Evolutionary conservation across 495 filamentous ascomycete species (phyloP), one percentile per base, ranked within the genome.

Genomic region (Letharia columbiana): DNA sequence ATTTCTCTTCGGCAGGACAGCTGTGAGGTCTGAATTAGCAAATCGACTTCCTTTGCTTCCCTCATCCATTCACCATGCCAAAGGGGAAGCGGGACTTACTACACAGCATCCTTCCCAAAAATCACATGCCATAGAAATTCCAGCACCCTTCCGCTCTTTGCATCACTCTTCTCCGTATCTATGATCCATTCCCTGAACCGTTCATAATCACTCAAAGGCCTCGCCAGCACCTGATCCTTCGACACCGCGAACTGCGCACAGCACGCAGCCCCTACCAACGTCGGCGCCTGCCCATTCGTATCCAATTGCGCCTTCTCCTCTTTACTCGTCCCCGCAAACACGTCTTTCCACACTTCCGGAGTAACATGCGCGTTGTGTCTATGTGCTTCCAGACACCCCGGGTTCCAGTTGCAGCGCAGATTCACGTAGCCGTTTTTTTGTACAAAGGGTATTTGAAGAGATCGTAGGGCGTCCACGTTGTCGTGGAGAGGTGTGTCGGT

Each of bases 81-180:
- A 13, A 23, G 3, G 23, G 20, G 45, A 18, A 61, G 5, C 7
- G 15, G n/a, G 23, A 76, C 78, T 66, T 69, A 81, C 77, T 81
- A 81, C 31, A 82, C 74, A 6, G 77, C 73, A 23, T 75, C 67
- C 72, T 73, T 78, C 47, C 78, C 78, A 66, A 84, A 88, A 67
- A 86, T 79, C 67, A 87, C 83, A 75, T 91, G 88, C 88, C 89
- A 91, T 65, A 85, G 71, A 69, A 87, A 90, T 75, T 91, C 89
- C 77, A 89, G 79, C 20, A 91, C 77, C 20, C 87, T 71, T 7
- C 88, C 88, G 54, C 81, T 85, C 45, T 82, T 72, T 35, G 77
- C 77, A 63, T 89, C 85, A 18, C 77, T 73, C 60, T 89, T 71
- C 28, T 78, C 74, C 23, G 88, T 89, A 39, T 82, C 72, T 49